These are phyloP conservation scores for Galerina sulciceps DNA, from an alignment of 768 basidiomycete genomes.

Conservation along the genomic window DNA sequence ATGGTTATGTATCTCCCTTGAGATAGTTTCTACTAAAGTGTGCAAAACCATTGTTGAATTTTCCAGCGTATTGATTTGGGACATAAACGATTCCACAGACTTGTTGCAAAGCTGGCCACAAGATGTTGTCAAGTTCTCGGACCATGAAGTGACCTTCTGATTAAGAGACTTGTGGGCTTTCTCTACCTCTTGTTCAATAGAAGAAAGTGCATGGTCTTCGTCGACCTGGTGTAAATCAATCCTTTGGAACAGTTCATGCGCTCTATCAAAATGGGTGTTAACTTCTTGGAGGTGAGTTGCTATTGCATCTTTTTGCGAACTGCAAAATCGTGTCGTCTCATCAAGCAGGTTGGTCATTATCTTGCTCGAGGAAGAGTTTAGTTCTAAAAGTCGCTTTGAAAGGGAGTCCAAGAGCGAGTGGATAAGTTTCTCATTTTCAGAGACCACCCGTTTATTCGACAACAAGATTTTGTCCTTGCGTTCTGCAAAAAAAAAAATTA, in stretches of 20 bases:
- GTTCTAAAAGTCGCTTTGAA: constrained; percentile 60
- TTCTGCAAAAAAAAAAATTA: constrained; percentile 46
- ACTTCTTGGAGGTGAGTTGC: constrained; percentile 55
- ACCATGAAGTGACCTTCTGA: constrained; percentile 58
- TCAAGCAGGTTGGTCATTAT: constrained; percentile 55
- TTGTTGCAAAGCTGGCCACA: constrained; percentile 53
- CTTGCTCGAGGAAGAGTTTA: constrained; percentile 60
- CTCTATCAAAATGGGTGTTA: constrained; percentile 57
- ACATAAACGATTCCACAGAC: constrained; percentile 44
- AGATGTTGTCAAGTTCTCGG: constrained; percentile 48
- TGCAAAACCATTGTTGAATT: constrained; percentile 61
- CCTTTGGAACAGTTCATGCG: constrained; percentile 53
- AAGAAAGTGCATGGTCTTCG: constrained; percentile 55
- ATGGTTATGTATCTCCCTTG: constrained; percentile 61
- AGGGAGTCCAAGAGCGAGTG: constrained; percentile 56
- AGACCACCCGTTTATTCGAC: constrained; percentile 69
- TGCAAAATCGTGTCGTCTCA: constrained; percentile 60
- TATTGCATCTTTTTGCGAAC: constrained; percentile 59
- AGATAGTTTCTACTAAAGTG: constrained; percentile 61
- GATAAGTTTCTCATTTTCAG: constrained; percentile 63
- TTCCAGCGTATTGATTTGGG: constrained; percentile 57
- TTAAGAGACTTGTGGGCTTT: constrained; percentile 54
- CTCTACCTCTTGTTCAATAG: constrained; percentile 52
- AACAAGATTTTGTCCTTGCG: constrained; percentile 70
- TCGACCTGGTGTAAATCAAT: constrained; percentile 61